Conservation (phyloP, 2,329 filamentous ascomycete genomes). For the Ophiosphaerella korrae region DNA sequence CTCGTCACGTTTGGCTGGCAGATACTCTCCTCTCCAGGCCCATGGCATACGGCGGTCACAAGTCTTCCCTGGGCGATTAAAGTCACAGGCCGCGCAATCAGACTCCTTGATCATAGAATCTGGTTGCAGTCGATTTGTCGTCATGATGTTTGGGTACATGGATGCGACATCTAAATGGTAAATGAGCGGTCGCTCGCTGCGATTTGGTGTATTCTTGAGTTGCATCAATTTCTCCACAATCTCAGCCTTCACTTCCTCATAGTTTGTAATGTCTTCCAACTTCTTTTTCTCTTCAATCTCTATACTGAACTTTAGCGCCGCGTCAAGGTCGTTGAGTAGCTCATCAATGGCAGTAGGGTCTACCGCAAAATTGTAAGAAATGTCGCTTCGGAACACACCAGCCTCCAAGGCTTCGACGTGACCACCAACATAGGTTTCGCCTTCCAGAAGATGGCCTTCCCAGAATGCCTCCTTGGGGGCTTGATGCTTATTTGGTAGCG, state of each 20-base stretch:
- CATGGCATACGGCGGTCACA: constrained; percentile 94
- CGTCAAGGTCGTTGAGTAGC: constrained; percentile 81
- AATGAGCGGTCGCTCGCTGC: constrained; percentile 84
- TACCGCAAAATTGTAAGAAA: constrained; percentile 91
- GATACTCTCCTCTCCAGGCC: constrained; percentile 97
- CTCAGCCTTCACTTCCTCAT: constrained; percentile 73
- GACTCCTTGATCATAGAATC: constrained; percentile 99
- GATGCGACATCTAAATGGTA: constrained; percentile 98
- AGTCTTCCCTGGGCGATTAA: constrained; percentile 95
- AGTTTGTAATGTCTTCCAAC: constrained; percentile 57
- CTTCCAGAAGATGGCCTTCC: constrained; percentile 94
- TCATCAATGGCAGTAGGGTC: constrained; percentile 90
- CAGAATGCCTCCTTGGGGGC: constrained; percentile 91
- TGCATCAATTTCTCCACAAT: constrained; percentile 73
- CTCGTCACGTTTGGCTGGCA: constrained; percentile 94
- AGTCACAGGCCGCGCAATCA: constrained; percentile 96
- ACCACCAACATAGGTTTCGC: constrained; percentile 96
- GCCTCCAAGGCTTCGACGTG: constrained; percentile 99
- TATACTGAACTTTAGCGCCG: constrained; percentile 81
- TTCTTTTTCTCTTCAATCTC: constrained; percentile 59
- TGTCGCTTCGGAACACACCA: constrained; percentile 94
- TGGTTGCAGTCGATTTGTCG: constrained; percentile 93
- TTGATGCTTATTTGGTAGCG: constrained; percentile 94
- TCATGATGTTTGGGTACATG: constrained; percentile 99
- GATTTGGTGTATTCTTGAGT: constrained; percentile 81